Evolutionary conservation across 177 flowering plant species (phyloP).

Genomic region (Tripterygium wilfordii): DNA sequence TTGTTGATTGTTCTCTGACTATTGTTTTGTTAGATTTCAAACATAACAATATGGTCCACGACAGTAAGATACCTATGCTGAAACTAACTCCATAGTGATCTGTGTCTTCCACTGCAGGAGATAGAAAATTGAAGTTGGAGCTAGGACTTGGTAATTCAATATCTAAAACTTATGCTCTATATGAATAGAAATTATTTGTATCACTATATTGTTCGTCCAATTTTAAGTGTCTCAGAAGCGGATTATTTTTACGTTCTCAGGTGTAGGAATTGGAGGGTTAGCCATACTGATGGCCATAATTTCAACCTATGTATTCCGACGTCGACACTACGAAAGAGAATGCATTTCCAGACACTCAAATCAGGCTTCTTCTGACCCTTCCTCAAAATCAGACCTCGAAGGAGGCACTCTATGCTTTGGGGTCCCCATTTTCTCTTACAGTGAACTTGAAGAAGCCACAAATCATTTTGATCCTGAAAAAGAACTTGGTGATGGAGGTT

Average conservation of each 20-base stretch:
- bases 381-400: slow-evolving; percentile 33
- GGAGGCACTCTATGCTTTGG: slow-evolving; percentile 23
- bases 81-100: no score
- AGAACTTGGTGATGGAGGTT: slow-evolving; percentile 82
- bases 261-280: slow-evolving; percentile 10
- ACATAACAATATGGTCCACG: no score
- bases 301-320: not conserved
- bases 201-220: not conserved
- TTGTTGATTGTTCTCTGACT: not conserved
- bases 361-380: slow-evolving; percentile 14
- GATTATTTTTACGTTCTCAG: not conserved
- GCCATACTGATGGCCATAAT: slow-evolving; percentile 3
- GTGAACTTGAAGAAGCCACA: slow-evolving; percentile 70
- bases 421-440: slow-evolving; percentile 47
- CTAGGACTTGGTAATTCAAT: slow-evolving; percentile 10
- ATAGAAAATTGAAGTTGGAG: not conserved
- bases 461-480: slow-evolving; percentile 40
- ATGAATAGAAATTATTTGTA: not conserved
- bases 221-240: not conserved
- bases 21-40: no score
- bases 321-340: slow-evolving; percentile 8
- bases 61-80: no score
- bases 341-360: slow-evolving; percentile 17
- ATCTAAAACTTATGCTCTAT: not conserved
- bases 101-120: slow-evolving; percentile 1